Base-by-base conservation (phyloP, 306 rosid genomes). In the Fagus crenata region DNA sequence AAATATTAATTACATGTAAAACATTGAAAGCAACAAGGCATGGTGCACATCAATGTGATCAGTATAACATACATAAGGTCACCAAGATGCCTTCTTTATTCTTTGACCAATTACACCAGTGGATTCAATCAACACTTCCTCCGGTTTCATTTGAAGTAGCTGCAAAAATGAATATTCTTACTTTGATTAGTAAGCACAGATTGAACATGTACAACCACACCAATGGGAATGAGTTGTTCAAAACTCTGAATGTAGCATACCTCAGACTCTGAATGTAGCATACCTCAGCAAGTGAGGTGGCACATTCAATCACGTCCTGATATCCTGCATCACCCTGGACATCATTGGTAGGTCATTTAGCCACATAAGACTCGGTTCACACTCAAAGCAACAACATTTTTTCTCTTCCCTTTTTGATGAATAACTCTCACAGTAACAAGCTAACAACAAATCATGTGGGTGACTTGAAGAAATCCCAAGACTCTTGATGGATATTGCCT, bases 51-150 rank as follows among this genome's bases (percentile, higher is more conserved):
- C 17, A 49, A 28, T 78, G 36, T 69, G n/a, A 65, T 49, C 63
- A 71, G 60, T 76, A 73, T 49, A 80, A 60, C 61, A 74, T 1
- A 41, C 12, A 67, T 41, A 74, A 13, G 28, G 71, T 76, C 71
- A 77, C 73, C 28, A 73, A 65, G 12, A 67, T 76, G 91, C 97
- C 95, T 89, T 94, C 58, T 92, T 94, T 75, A 92, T 94, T 84
- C 96, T 89, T 54, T 89, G 91, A 60, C 98, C 98, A 79, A 94
- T 92, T 75, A 94, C 96, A 2, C 96, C 98, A 8, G 98, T 94
- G 71, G 98, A 94, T 82, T 94, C 96, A 87, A 92, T 78, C 54
- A 94, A 76, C 36, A 94, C 84, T 68, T 94, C 97, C 53, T 88
- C 92, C 11, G 94, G 88, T 85, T 83, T 89, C 78, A 85, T 54